phyloP scores from a whole-genome alignment of 2,329 filamentous ascomycete species.

The Neonectria coccinea region DNA sequence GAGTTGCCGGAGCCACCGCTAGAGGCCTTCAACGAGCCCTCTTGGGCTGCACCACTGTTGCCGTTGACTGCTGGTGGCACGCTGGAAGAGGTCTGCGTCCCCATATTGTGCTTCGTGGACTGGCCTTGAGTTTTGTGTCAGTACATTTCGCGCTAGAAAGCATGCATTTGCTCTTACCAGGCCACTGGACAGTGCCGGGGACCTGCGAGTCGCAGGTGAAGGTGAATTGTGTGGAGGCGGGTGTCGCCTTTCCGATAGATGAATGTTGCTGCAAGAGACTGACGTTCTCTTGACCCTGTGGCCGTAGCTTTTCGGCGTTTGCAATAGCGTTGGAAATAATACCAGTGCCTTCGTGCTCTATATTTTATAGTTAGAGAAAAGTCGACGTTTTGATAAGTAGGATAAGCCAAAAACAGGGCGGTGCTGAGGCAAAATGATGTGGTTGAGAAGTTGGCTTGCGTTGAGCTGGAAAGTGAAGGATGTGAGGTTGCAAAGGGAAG shows the following conservation, averaged over 20 bases:
- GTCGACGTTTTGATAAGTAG: conserved; percentile 1
- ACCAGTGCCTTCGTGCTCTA: conserved; percentile 67
- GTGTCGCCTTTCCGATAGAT: conserved; percentile 67
- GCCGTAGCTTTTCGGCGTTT: conserved; percentile 79
- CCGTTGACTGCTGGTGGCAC: conserved; percentile 29
- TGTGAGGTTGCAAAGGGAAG: neutral
- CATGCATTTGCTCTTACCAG: conserved; percentile 57
- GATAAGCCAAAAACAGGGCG: conserved; percentile 1
- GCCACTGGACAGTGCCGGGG: conserved; percentile 81
- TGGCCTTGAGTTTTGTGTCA: conserved; percentile 40
- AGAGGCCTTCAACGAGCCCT: conserved; percentile 51
- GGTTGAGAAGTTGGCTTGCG: neutral
- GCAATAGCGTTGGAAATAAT: conserved; percentile 95
- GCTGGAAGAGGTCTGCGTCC: conserved; percentile 32
- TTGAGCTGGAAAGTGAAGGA: neutral
- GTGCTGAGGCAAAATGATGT: neutral
- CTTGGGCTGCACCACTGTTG: conserved; percentile 44
- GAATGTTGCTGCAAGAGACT: conserved; percentile 80
- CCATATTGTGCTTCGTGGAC: conserved; percentile 39
- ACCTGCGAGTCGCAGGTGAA: conserved; percentile 96
- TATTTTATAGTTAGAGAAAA: conserved; percentile 28
- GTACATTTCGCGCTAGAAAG: neutral
- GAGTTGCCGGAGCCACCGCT: conserved; percentile 45
- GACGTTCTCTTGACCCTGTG: conserved; percentile 79
- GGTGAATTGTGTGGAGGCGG: conserved; percentile 89